Percentiles rank a stretch among this genome's conserved stretches.
phyloP scores from a whole-genome alignment of 2,329 filamentous ascomycete genomes.

The Colletotrichum sp. region DNA sequence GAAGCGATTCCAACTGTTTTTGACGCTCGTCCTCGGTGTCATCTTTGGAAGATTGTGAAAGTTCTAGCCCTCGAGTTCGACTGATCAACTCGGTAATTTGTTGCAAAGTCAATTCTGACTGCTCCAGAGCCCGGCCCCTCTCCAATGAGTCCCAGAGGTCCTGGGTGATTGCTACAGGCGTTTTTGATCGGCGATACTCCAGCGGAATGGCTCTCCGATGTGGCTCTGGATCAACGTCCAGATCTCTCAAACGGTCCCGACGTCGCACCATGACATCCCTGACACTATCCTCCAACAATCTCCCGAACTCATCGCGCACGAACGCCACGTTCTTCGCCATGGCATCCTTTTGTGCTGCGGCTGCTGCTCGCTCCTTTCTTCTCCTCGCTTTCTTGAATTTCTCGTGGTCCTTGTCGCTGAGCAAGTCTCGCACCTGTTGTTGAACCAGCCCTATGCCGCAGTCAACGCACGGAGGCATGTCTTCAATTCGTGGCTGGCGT shows the following conservation, averaged over 20 bases:
- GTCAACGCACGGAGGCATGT: not conserved
- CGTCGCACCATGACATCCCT: not conserved
- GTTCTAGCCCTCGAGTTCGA: not conserved
- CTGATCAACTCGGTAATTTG: not conserved
- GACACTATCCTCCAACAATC: not conserved
- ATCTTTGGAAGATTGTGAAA: not conserved
- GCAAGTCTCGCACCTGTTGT: not conserved
- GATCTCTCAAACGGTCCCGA: not conserved
- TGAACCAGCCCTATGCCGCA: not conserved
- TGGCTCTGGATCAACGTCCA: not conserved
- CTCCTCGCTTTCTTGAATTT: not conserved
- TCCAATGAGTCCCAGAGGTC: not conserved
- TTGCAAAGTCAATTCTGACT: not conserved
- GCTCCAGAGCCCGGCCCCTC: not conserved
- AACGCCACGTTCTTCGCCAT: rapidly evolving
- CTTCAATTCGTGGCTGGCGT: not conserved
- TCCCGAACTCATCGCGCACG: not conserved
- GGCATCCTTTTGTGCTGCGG: not conserved
- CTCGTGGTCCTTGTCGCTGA: rapidly evolving
- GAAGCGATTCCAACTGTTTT: not conserved
- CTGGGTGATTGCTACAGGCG: not conserved
- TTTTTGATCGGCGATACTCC: not conserved
- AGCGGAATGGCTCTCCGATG: not conserved
- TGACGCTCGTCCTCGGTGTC: not conserved
- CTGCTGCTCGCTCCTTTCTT: not conserved